A percentile compares a stretch with the other conserved stretches of the same genome.
phyloP scores from a whole-genome alignment of 1,284 basidiomycete genomes.

The Meira miltonrushii region DNA sequence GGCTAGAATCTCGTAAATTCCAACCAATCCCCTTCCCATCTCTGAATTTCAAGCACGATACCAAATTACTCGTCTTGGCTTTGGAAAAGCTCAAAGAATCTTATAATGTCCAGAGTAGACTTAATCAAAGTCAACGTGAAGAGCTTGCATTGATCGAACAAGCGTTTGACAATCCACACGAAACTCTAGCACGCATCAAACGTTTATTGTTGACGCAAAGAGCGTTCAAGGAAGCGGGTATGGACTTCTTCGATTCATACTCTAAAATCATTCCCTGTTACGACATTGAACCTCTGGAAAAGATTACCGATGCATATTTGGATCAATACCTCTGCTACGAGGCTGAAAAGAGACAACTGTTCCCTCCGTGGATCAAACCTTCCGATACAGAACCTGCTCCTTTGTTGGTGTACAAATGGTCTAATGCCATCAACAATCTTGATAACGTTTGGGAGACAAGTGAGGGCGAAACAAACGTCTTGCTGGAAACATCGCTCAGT shows the following conservation, averaged over 20 bases:
- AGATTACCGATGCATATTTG: slow-evolving; percentile 52
- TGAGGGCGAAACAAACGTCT: slow-evolving; percentile 50
- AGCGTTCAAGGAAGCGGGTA: slow-evolving; percentile 50
- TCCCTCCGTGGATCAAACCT: slow-evolving; percentile 53
- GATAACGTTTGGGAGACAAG: slow-evolving; percentile 49
- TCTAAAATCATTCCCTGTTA: slow-evolving; percentile 49
- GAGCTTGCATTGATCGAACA: slow-evolving; percentile 52
- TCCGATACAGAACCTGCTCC: slow-evolving; percentile 51
- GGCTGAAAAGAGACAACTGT: slow-evolving; percentile 51
- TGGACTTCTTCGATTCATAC: slow-evolving; percentile 53
- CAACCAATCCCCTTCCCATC: slow-evolving; percentile 52
- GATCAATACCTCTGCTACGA: slow-evolving; percentile 52
- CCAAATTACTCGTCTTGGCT: slow-evolving; percentile 49
- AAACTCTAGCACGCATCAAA: slow-evolving; percentile 52
- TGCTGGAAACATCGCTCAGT: slow-evolving; percentile 52
- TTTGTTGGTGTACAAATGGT: slow-evolving; percentile 53
- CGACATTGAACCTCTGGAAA: slow-evolving; percentile 53
- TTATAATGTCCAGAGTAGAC: slow-evolving; percentile 50
- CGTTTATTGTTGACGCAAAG: slow-evolving; percentile 52
- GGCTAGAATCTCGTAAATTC: slow-evolving; percentile 51
- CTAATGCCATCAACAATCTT: slow-evolving; percentile 52
- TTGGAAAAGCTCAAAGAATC: slow-evolving; percentile 51
- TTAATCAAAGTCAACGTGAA: slow-evolving; percentile 52
- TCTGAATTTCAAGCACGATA: slow-evolving; percentile 52
- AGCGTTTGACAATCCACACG: slow-evolving; percentile 52